A percentile compares a stretch with the other conserved stretches of the same genome.
phyloP scores from a whole-genome alignment of 139 green algal genomes.

The Coelastrella sp. region DNA sequence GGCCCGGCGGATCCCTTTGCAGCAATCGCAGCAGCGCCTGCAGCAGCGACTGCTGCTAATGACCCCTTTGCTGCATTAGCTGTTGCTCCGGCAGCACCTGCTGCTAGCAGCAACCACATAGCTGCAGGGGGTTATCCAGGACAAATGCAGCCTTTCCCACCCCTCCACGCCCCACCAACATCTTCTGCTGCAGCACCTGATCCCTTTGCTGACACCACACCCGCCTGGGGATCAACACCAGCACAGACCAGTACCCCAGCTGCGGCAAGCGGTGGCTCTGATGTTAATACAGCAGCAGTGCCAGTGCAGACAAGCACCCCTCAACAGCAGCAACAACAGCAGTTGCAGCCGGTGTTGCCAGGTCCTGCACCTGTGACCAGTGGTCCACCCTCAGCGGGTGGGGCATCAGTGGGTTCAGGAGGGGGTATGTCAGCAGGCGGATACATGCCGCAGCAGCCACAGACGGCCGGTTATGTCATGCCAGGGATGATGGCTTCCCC shows the following conservation, averaged over 20 bases:
- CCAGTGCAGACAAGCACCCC: background rate
- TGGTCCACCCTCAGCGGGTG: background rate
- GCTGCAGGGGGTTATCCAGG: no score
- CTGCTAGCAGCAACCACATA: no score
- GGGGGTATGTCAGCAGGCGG: background rate
- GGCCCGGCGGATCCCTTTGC: constrained; percentile 4
- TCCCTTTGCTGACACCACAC: constrained; percentile 30
- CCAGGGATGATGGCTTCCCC: background rate
- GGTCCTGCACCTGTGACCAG: background rate
- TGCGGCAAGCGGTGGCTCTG: constrained; percentile 5
- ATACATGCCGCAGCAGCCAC: background rate
- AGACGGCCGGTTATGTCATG: background rate
- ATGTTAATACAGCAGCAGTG: background rate
- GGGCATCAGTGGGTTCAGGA: background rate
- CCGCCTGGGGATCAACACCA: constrained; percentile 15
- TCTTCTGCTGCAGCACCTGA: constrained; percentile 26
- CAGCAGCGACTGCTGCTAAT: background rate
- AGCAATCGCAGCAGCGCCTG: background rate
- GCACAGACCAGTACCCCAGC: background rate
- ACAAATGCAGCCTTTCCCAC: no score
- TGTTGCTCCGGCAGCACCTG: background rate
- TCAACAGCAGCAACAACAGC: background rate
- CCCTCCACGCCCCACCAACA: no score
- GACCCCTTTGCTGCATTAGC: background rate
- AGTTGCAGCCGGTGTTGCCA: background rate